phyloP scores from a whole-genome alignment of 768 basidiomycete species.

The Mrakia hoshinonis region DNA sequence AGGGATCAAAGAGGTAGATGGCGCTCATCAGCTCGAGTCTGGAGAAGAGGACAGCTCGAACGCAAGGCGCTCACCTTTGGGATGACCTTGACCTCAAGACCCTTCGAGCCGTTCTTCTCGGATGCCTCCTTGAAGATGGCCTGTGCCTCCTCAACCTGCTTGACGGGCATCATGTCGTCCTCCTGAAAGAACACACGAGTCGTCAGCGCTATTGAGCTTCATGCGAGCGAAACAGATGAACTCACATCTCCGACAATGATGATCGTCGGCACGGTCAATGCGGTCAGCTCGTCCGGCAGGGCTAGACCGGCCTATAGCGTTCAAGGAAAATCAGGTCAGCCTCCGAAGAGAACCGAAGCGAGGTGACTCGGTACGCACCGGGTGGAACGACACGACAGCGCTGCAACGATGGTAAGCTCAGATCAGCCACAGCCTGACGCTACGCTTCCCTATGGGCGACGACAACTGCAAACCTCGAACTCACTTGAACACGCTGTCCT shows the following conservation, averaged over 20 bases:
- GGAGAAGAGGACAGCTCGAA: neutral
- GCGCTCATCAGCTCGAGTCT: neutral
- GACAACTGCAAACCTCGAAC: too few relatives aligned
- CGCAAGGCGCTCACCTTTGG: neutral
- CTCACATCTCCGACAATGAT: slow-evolving; percentile 35
- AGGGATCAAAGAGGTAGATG: neutral
- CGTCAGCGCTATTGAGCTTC: slow-evolving; percentile 21
- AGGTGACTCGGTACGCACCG: slow-evolving; percentile 31
- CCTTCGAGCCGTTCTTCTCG: neutral
- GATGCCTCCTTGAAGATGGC: slow-evolving; percentile 33
- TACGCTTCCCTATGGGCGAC: too few relatives aligned
- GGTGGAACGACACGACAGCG: slow-evolving; percentile 39
- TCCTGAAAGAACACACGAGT: slow-evolving; percentile 29
- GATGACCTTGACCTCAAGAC: slow-evolving; percentile 17
- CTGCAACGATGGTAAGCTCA: slow-evolving; percentile 28
- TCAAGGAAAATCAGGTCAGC: neutral
- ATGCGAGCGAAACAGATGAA: neutral
- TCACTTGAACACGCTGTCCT: slow-evolving; percentile 30
- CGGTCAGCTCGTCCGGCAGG: slow-evolving; percentile 36
- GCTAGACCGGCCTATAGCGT: slow-evolving; percentile 20
- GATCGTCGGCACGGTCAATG: slow-evolving; percentile 34
- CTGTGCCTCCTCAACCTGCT: slow-evolving; percentile 31
- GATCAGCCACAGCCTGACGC: neutral
- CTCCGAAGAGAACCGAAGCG: too few relatives aligned
- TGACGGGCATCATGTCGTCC: slow-evolving; percentile 32